Base-by-base conservation (phyloP, 768 basidiomycete species). In the Boletales sp. region DNA sequence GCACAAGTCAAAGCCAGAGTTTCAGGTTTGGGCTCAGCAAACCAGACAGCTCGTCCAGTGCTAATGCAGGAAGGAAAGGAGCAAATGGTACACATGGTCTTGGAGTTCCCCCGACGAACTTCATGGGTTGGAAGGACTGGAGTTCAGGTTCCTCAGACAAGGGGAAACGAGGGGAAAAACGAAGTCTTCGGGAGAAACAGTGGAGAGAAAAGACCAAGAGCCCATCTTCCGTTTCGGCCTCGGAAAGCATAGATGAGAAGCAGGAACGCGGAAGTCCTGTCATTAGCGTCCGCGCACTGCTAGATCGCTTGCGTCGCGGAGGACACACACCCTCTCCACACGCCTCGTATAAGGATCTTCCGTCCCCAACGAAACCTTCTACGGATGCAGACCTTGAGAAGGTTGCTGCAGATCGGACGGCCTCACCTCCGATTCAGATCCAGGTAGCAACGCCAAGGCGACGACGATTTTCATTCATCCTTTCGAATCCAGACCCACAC, bases 401-500 rank as follows among this genome's bases (percentile, higher is more conserved):
- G 41, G 46, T 24, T 5, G 37, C 19, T 30, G 53, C 31, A 14
- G 45, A 31, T 35, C 52, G 30, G 30, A 14, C n/a, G 31, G 60
- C 48, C 7, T 49, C 53, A 40, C 62, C 52, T 10, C 61, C 58
- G 11, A 50, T 53, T 45, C 56, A 54, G 27, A 15, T 49, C 5
- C 44, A 53, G 4, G 44, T 37, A 18, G 51, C 60, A 24, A 67
- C 56, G 1, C 55, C 56, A 7, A 52, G 34, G 0, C 64, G 55
- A 50, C 53, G 53, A 9, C 62, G 47, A 42, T 59, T 58, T 48
- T 66, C 64, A 3, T 69, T 66, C 43, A 52, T 67, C 17, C 67
- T 67, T 14, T 67, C 65, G 8, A 67, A 67, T 36, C 66, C 66
- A 24, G 67, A 67, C 43, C 55, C 57, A n/a, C 52, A 50, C 14